Conservation (phyloP, 306 rosid genomes). For the Hylodesmum podocarpum region DNA sequence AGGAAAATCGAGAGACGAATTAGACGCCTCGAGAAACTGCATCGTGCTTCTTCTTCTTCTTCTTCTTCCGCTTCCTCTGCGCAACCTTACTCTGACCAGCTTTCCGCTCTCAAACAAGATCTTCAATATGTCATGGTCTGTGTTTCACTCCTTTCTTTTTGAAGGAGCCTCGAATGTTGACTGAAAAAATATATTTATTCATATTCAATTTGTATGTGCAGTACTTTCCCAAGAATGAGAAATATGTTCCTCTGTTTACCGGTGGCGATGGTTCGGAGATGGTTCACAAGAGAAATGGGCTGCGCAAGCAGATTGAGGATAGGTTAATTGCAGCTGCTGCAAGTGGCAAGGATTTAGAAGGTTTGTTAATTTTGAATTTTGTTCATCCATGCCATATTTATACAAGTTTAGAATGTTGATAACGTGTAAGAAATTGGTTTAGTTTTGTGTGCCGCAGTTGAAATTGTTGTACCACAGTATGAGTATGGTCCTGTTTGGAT, state of each 20-base stretch:
- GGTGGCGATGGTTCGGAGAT: constrained; percentile 67
- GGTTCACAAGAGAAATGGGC: constrained; percentile 69
- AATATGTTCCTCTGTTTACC: constrained; percentile 77
- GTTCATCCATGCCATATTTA: neutral
- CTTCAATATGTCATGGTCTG: constrained; percentile 91
- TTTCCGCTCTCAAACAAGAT: constrained; percentile 81
- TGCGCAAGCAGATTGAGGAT: constrained; percentile 83
- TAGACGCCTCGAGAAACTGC: constrained; percentile 84
- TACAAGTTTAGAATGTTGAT: neutral
- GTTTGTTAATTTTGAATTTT: constrained; percentile 34
- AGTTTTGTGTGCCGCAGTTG: neutral
- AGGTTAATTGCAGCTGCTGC: constrained; percentile 83
- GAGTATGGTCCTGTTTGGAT: neutral
- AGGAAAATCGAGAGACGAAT: constrained; percentile 89
- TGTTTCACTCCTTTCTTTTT: neutral
- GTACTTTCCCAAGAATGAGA: constrained; percentile 98
- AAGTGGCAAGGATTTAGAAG: constrained; percentile 96
- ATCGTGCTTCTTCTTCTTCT: constrained; percentile 61
- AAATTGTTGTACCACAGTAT: neutral
- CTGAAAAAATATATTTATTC: neutral
- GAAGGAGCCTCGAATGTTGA: neutral
- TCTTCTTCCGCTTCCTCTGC: constrained; percentile 48
- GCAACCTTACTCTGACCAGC: constrained; percentile 69
- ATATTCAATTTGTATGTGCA: constrained; percentile 41
- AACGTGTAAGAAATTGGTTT: constrained; percentile 12